Evolutionary conservation across 2,329 filamentous ascomycete species (phyloP), one percentile per base, ranked within the genome.

Genomic region (Hypoxylon sp.): DNA sequence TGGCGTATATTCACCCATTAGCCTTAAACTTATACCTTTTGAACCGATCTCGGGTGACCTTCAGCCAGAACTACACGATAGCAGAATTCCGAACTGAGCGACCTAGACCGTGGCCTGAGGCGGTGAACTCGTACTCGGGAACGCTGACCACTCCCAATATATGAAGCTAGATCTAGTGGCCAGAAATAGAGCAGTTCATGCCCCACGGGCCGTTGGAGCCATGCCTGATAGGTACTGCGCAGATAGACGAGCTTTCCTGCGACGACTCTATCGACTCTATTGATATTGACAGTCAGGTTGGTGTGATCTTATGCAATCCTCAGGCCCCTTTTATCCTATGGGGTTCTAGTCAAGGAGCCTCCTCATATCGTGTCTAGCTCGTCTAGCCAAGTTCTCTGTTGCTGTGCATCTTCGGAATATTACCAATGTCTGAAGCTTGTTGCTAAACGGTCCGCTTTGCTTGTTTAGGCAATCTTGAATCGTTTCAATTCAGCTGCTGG

Each of bases 1-100:
- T 68, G 66, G 55, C 68, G 17, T 39, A 61, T 61, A 44, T 56
- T 57, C 31, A 50, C 50, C 58, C 46, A 52, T 50, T 56, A 53
- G 50, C 53, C 58, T 62, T 53, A 8, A 31, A 56, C 31, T 54
- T 35, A 31, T 24, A 29, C 46, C 37, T 48, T 54, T 51, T 62
- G 50, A 46, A 48, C 48, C 61, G 65, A 55, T 44, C 44, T 48
- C 11, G 21, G 39, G 48, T 53, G 46, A 13, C 47, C 42, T 52
- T 60, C 56, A 50, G 58, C 59, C 35, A 60, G 19, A 35, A 32
- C 17, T 44, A 48, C 37, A 47, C 42, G 42, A 52, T 46, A 27
- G 51, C 11, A 63, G 27, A 48, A 11, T n/a, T 42, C 44, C 27
- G 39, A 17, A 39, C 6, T 29, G 54, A 60, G 47, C 52, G 48